Evolutionary conservation across 441 rosid genomes (phyloP).

Genomic region (Gossypium aridum): DNA sequence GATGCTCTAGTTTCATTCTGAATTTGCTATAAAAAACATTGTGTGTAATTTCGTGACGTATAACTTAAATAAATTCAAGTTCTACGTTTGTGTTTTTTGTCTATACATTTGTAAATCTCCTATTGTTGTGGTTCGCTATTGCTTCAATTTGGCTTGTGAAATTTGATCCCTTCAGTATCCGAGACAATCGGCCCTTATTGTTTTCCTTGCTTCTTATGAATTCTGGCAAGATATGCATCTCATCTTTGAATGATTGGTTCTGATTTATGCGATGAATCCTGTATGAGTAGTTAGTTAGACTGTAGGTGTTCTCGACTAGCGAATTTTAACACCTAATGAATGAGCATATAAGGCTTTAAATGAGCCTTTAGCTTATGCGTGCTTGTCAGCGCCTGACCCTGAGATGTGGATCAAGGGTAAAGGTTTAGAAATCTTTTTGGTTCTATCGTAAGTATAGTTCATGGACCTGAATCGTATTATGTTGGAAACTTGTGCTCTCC

Average conservation of each 20-base stretch:
- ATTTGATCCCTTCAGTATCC: neutral
- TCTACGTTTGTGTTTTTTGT: neutral
- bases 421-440: too few species aligned
- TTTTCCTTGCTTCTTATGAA: neutral
- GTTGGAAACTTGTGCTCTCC: too few species aligned
- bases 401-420: too few species aligned
- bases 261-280: neutral
- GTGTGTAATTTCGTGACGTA: neutral
- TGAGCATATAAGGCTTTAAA: neutral
- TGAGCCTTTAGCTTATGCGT: neutral
- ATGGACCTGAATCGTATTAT: too few species aligned
- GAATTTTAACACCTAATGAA: neutral
- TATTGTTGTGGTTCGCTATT: neutral
- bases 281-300: neutral
- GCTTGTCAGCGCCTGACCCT: too few species aligned
- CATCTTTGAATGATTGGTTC: neutral
- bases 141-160: neutral
- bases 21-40: conserved; percentile 11
- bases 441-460: too few species aligned
- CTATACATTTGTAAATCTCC: neutral
- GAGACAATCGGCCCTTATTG: neutral
- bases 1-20: conserved; percentile 5
- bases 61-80: conserved; percentile 5
- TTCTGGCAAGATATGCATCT: neutral
- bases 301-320: neutral